Percentiles rank a stretch among this genome's conserved stretches.
Conservation (phyloP, 257 asterid species). For the Verbascum thapsus region DNA sequence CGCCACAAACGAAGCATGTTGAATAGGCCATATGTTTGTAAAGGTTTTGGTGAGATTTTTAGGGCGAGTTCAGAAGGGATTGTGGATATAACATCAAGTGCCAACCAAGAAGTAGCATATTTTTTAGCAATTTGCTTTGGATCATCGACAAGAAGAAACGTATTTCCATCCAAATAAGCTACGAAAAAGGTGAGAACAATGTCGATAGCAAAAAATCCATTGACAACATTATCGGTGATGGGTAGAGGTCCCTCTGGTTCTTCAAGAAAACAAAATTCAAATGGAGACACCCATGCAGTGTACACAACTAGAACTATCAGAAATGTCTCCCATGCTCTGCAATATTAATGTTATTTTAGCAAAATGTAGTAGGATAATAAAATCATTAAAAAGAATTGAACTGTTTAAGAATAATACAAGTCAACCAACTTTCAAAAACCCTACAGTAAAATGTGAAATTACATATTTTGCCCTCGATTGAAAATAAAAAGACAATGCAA, state of each 20-base stretch:
- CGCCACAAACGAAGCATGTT: conserved; percentile 72
- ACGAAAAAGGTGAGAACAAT: conserved; percentile 65
- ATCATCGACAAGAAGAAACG: conserved; percentile 49
- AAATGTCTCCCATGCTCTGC: conserved; percentile 56
- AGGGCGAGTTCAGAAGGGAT: conserved; percentile 59
- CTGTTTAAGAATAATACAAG: too few relatives aligned
- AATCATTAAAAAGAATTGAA: too few relatives aligned
- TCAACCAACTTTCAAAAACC: too few relatives aligned
- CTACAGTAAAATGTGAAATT: too few relatives aligned
- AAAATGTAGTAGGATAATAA: too few relatives aligned
- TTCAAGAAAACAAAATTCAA: conserved; percentile 58
- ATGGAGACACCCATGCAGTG: conserved; percentile 65
- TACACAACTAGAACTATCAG: conserved; percentile 54
- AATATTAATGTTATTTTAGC: too few relatives aligned
- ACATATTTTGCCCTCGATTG: too few relatives aligned
- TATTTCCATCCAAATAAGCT: conserved; percentile 51
- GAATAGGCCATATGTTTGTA: conserved; percentile 46
- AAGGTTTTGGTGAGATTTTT: conserved; percentile 39
- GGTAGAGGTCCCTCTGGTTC: conserved; percentile 44
- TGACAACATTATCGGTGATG: conserved; percentile 51
- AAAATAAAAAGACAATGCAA: too few relatives aligned
- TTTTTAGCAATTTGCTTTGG: conserved; percentile 47
- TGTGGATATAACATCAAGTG: conserved; percentile 52
- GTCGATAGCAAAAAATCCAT: conserved; percentile 58
- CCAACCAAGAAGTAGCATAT: conserved; percentile 53